Evolutionary conservation across 805 yeast genomes (phyloP).

Genomic region (Wickerhamomyces tratensis): DNA sequence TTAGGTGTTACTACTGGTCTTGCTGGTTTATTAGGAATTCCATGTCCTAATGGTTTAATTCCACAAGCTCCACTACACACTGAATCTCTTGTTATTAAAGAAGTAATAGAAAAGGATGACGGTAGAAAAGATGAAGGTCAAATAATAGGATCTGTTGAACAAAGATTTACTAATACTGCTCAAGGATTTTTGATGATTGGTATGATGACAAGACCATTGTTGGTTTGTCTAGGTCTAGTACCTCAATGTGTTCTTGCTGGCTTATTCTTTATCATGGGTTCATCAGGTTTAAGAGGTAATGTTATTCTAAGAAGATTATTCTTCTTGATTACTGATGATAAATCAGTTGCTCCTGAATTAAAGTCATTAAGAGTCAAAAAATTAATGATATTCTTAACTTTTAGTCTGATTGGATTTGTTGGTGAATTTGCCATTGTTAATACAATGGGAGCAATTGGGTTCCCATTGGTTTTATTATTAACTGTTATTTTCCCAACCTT

Average conservation of each 20-base stretch:
- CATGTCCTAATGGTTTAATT: conserved; percentile 93
- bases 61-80: conserved; percentile 98
- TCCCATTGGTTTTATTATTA: conserved; percentile 71
- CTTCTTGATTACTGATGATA: conserved; percentile 38
- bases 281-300: conserved; percentile 64
- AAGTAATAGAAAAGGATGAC: conserved; percentile 11
- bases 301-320: conserved; percentile 53
- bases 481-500: conserved; percentile 58
- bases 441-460: conserved; percentile 88
- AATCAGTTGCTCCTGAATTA: conserved; percentile 17
- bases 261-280: conserved; percentile 87
- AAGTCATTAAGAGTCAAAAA: conserved; percentile 21
- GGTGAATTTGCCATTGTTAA: conserved; percentile 80
- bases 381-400: conserved; percentile 41
- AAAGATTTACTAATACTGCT: conserved; percentile 70
- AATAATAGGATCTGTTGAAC: conserved; percentile 61
- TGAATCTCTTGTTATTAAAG: conserved; percentile 51
- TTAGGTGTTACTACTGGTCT: conserved; percentile 83
- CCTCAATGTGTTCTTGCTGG: conserved; percentile 96
- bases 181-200: conserved; percentile 83
- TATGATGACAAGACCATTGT: conserved; percentile 83
- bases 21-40: conserved; percentile 81
- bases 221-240: conserved; percentile 68
- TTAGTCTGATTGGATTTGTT: conserved; percentile 60
- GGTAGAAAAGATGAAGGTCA: conserved; percentile 46